Evolutionary conservation across 805 yeast species (phyloP).

Genomic region (Monosporozyma solicola): DNA sequence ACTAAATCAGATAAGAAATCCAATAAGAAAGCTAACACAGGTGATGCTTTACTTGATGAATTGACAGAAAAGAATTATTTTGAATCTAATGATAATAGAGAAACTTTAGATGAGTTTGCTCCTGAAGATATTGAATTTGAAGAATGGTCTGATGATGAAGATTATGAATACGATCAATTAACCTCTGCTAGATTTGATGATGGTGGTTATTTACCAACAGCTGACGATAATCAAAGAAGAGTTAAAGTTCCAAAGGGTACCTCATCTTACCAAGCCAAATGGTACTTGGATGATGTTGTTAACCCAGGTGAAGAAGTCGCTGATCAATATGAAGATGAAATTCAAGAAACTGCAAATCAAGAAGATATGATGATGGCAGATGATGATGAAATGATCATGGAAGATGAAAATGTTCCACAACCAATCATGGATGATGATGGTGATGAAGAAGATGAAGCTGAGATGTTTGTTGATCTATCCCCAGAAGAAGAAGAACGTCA

Average conservation of each 20-base stretch:
- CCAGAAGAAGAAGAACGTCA: constrained; percentile 82
- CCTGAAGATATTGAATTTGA: constrained; percentile 47
- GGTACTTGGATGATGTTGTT: constrained; percentile 57
- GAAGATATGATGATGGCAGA: constrained; percentile 21
- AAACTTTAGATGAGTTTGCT: constrained; percentile 50
- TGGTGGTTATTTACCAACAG: constrained; percentile 33
- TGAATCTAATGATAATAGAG: constrained; percentile 38
- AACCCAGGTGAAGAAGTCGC: constrained; percentile 27
- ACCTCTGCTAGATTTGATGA: constrained; percentile 33
- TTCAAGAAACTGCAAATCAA: constrained; percentile 25
- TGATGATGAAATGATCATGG: constrained; percentile 20
- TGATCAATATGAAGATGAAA: constrained; percentile 30
- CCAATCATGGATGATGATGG: constrained; percentile 32
- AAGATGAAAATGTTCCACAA: constrained; percentile 16
- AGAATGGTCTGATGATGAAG: constrained; percentile 31
- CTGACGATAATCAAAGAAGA: constrained; percentile 21
- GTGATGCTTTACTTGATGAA: constrained; percentile 9
- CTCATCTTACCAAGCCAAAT: constrained; percentile 70
- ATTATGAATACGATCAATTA: constrained; percentile 26
- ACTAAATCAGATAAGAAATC: constrained; percentile 19
- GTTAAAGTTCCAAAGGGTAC: constrained; percentile 62
- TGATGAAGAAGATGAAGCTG: constrained; percentile 41
- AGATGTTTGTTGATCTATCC: constrained; percentile 60
- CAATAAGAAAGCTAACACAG: not conserved
- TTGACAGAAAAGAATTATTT: constrained; percentile 20